phyloP scores from a whole-genome alignment of 768 basidiomycete species.

The Tubosaeta brunneosetosa region DNA sequence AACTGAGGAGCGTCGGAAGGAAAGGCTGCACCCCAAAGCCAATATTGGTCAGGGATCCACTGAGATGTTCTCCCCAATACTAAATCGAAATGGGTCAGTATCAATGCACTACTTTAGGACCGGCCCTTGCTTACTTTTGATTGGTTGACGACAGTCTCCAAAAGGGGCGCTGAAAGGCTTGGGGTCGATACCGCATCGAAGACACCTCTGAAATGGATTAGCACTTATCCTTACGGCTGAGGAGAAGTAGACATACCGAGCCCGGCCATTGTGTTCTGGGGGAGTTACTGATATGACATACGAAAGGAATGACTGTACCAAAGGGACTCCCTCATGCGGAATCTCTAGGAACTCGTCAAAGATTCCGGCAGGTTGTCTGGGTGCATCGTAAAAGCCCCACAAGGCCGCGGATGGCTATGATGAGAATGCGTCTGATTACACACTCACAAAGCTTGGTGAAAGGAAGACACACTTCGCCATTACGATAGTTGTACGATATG shows the following conservation, averaged over 20 bases:
- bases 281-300: slow-evolving; percentile 7
- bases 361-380: slow-evolving; percentile 12
- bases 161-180: slow-evolving; percentile 7
- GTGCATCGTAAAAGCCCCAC: slow-evolving; percentile 52
- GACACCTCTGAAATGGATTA: not conserved
- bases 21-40: slow-evolving; percentile 45
- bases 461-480: not conserved
- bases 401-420: not conserved
- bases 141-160: slow-evolving; percentile 16
- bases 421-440: not conserved
- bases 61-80: slow-evolving; percentile 9
- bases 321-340: not conserved
- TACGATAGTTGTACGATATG: not conserved
- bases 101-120: not conserved
- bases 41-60: not conserved
- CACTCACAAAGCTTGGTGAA: not conserved
- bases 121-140: slow-evolving; percentile 5
- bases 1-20: slow-evolving; percentile 37
- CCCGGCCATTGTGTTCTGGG: not conserved
- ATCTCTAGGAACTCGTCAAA: slow-evolving; percentile 27
- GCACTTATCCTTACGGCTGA: not conserved
- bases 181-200: slow-evolving; percentile 9
- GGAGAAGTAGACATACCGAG: slow-evolving; percentile 1
- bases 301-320: slow-evolving; percentile 13
- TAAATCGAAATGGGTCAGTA: not conserved